Evolutionary conservation across 345 rosid genomes (phyloP), one percentile per base, ranked within the genome.

Genomic region (Eucalyptus pauciflora): DNA sequence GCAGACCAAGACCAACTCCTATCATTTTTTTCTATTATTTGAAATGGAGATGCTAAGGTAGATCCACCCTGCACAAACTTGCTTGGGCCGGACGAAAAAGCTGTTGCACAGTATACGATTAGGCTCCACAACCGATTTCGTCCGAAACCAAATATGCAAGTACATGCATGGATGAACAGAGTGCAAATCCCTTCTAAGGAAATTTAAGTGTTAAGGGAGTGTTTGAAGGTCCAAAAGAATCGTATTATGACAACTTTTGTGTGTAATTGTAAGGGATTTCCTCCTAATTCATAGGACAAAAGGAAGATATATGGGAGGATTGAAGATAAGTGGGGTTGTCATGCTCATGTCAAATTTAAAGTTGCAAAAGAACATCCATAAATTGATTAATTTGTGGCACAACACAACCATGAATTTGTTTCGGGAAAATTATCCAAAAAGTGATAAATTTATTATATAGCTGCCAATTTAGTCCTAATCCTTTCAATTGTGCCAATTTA

Each of bases 401-500:
- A 62, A 62, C 17, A 12, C 62, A 56, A 9, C 17, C 69, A 62
- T 62, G 17, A 29, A 27, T 62, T 62, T 62, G 8, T 29, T 29
- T 12, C 0, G 2, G 6, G 2, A 31, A 31, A 31, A 31, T 31
- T 16, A 16, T 31, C 20, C 1, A 67, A n/a, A 64, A 64, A 14
- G 0, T 14, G 4, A 14, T 64, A 64, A 64, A 15, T 4, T 8
- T 16, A 31, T 67, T 67, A 1, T 67, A 60, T 12, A 60, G 13
- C 0, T 1, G 14, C 3, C 1, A 25, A 58, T 58, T 25, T 5
- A 58, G 14, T 25, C 1, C 0, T 25, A 58, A 5, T 10, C 7
- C 0, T 58, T 10, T 58, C 1, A 58, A 56, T 25, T 58, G 6
- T 25, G 3, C 14, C 3, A 25, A 25, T 25, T 58, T 58, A 5